phyloP scores from a whole-genome alignment of 495 filamentous ascomycete species.

The Aspergillus olivimuriae region DNA sequence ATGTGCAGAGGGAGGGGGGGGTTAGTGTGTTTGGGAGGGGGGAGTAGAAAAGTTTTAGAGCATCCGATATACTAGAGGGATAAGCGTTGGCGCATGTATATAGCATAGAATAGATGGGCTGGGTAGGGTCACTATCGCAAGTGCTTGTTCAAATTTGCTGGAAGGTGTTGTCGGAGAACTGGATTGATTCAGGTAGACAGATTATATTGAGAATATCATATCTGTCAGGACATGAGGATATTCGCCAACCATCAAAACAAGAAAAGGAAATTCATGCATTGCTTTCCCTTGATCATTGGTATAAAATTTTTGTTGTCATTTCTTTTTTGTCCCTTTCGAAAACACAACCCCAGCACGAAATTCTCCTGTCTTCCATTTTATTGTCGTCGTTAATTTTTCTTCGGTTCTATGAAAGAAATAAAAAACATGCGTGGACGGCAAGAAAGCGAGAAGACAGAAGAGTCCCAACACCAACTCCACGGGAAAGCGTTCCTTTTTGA shows the following conservation, averaged over 20 bases:
- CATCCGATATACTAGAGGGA: no score
- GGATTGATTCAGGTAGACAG: constrained; percentile 20
- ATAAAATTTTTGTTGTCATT: constrained; percentile 25
- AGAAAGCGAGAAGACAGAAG: constrained; percentile 28
- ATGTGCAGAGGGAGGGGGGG: constrained; percentile 67
- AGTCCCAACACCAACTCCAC: constrained; percentile 37
- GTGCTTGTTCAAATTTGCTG: neutral
- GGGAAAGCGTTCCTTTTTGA: constrained; percentile 35
- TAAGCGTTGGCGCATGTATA: no score
- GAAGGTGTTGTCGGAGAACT: neutral
- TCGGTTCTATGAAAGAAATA: no score
- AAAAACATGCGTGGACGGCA: constrained; percentile 24
- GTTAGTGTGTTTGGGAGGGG: constrained; percentile 78
- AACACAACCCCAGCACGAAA: constrained; percentile 16
- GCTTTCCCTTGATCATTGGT: no score
- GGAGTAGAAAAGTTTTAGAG: constrained; percentile 26
- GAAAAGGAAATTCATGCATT: constrained; percentile 42
- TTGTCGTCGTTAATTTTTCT: constrained; percentile 21
- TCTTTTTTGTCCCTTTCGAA: constrained; percentile 27
- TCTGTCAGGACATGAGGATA: constrained; percentile 40
- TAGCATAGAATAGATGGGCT: constrained; percentile 5
- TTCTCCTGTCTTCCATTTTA: constrained; percentile 20
- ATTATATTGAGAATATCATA: constrained; percentile 33
- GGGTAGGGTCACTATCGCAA: neutral
- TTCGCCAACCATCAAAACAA: constrained; percentile 41